These are phyloP conservation scores for Bolboschoenoplectus hybrid DNA, from an alignment of 202 grass and related monocot species.

Conservation along the genomic window DNA sequence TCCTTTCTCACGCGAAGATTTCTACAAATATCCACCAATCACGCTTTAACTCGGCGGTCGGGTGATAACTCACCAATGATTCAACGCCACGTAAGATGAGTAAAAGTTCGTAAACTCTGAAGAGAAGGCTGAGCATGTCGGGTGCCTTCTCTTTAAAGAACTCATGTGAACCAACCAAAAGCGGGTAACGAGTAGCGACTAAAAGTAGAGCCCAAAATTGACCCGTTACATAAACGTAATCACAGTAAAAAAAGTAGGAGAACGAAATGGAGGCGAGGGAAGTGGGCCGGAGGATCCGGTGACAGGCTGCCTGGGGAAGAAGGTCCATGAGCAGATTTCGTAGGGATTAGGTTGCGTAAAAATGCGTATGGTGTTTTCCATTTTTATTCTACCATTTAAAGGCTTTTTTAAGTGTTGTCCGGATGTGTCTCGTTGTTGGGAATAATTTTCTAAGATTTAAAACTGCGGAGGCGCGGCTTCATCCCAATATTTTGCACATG, in stretches of 20 bases:
- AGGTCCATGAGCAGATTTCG: slow-evolving; percentile 18
- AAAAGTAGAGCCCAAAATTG: not conserved
- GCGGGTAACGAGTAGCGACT: not conserved
- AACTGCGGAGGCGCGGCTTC: not conserved
- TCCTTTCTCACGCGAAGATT: not conserved
- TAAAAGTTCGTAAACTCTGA: not conserved
- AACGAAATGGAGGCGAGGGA: not conserved
- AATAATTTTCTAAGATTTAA: not conserved
- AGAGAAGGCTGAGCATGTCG: not conserved
- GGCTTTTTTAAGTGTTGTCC: too few relatives aligned
- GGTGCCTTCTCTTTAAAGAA: not conserved
- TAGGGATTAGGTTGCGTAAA: slow-evolving; percentile 26
- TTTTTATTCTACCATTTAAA: slow-evolving; percentile 22
- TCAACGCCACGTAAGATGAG: not conserved
- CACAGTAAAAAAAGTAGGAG: not conserved
- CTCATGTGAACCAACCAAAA: not conserved
- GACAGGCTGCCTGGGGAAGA: slow-evolving; percentile 18
- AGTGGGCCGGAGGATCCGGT: slow-evolving; percentile 21
- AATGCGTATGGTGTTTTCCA: not conserved
- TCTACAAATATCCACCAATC: not conserved
- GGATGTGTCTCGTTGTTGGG: not conserved
- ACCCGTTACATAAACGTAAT: not conserved
- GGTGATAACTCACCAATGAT: not conserved
- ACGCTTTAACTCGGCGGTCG: not conserved
- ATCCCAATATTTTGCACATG: slow-evolving; percentile 16